Conservation (phyloP, 352 stramenopile genomes). For the Phytopythium vexans region DNA sequence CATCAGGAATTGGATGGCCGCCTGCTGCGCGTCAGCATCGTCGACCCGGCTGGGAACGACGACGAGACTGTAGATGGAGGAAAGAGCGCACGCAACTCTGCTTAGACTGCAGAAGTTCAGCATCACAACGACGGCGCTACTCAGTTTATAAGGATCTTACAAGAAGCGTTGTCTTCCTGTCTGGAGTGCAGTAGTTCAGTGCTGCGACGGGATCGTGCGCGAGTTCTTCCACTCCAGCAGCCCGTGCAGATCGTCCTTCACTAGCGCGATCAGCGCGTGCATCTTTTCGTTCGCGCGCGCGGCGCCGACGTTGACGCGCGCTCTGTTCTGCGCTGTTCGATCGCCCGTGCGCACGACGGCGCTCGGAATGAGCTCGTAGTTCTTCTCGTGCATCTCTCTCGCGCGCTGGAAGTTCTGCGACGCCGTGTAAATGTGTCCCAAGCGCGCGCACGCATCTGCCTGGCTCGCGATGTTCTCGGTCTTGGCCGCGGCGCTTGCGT, state of each 20-base stretch:
- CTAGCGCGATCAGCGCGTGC: slow-evolving; percentile 44
- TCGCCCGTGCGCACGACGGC: slow-evolving; percentile 40
- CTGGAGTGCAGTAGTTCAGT: too few relatives aligned
- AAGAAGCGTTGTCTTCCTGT: too few relatives aligned
- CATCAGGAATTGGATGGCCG: slow-evolving; percentile 65
- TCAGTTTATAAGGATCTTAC: background rate
- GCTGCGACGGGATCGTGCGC: slow-evolving; percentile 37
- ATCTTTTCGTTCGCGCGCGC: slow-evolving; percentile 75
- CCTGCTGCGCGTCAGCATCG: slow-evolving; percentile 73
- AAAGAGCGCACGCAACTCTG: background rate
- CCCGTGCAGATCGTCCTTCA: slow-evolving; percentile 67
- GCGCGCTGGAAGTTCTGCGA: slow-evolving; percentile 77
- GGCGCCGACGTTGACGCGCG: slow-evolving; percentile 65
- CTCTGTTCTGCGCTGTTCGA: slow-evolving; percentile 47
- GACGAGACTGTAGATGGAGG: background rate
- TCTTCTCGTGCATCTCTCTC: slow-evolving; percentile 88
- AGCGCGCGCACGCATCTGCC: slow-evolving; percentile 77
- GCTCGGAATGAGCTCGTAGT: slow-evolving; percentile 79
- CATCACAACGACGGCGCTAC: background rate
- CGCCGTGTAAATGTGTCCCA: slow-evolving; percentile 84
- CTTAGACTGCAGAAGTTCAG: background rate
- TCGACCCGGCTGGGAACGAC: slow-evolving; percentile 36
- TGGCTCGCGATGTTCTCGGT: slow-evolving; percentile 86
- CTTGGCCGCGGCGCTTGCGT: slow-evolving; percentile 70
- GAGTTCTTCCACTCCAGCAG: slow-evolving; percentile 81